Base-by-base conservation (phyloP, 345 rosid species). In the sweet orange (Citrus sinensis) region DNA sequence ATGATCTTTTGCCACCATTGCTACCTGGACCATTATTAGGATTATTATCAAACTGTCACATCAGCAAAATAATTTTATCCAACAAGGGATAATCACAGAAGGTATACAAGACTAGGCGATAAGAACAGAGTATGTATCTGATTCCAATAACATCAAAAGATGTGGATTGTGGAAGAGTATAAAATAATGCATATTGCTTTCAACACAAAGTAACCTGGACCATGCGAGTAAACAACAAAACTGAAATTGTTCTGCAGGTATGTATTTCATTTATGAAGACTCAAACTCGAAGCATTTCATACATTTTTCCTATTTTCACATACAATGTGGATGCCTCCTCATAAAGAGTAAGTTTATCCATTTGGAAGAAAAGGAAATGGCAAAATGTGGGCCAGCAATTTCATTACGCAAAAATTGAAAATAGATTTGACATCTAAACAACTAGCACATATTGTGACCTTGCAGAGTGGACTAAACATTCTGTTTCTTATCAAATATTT, bases 1-100 rank as follows among this genome's bases (percentile, higher is more conserved):
- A 90, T 74, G 97, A 88, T 85, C 93, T 84, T 88, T 82, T 88
- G 77, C 83, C 90, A 74, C 84, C 71, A 75, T 81, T 82, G 87
- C 83, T 88, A 87, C 91, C 99, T 95, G 92, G 80, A 79, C 73
- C 67, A 76, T 67, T 37, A 34, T 74, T 63, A 81, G 49, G 34
- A 49, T 29, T 67, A 29, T 49, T 35, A 58, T 69, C 46, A 67
- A 77, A 77, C 11, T 7, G 5, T 63, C 13, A 64, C 20, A 62
- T 63, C 61, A 29, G 55, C 34, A 13, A 30, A 68, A 73, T 70
- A 6, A 51, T 49, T 54, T 70, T 3, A 8, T 49, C 61, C 27
- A 32, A 42, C 24, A 59, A 30, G 35, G n/a, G 39, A 9, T 58
- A 81, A 49, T 55, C 27, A 71, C 67, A 81, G 49, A 69, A 42